Percentiles rank a stretch among this genome's conserved stretches.
phyloP scores from a whole-genome alignment of 495 filamentous ascomycete species.

The Monascus purpureus region DNA sequence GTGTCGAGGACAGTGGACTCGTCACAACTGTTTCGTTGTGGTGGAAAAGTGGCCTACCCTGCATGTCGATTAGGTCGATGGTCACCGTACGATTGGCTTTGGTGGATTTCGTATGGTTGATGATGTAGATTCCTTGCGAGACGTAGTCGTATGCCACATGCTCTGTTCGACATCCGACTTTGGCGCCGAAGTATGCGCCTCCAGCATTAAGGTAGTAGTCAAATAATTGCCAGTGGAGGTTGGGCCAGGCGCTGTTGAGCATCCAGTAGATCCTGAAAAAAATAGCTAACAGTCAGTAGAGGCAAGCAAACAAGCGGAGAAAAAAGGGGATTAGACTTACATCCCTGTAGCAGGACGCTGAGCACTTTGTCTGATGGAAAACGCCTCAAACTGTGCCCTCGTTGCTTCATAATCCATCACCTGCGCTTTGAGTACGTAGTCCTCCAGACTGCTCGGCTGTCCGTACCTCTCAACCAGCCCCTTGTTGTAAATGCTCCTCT shows the following conservation, averaged over 20 bases:
- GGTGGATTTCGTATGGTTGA: constrained; percentile 37
- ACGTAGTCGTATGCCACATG: constrained; percentile 44
- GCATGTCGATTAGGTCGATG: constrained; percentile 32
- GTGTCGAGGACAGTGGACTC: constrained; percentile 13
- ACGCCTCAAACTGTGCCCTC: constrained; percentile 44
- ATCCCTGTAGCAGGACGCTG: constrained; percentile 41
- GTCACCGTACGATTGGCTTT: constrained; percentile 27
- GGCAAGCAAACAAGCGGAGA: background rate
- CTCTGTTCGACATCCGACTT: constrained; percentile 36
- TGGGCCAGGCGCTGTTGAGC: constrained; percentile 52
- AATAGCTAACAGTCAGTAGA: background rate
- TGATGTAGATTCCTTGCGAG: constrained; percentile 30
- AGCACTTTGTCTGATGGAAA: constrained; percentile 34
- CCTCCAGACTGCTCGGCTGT: constrained; percentile 32
- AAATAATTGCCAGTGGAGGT: constrained; percentile 52
- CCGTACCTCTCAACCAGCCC: constrained; percentile 41
- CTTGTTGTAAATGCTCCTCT: constrained; percentile 41
- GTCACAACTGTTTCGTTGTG: constrained; percentile 5
- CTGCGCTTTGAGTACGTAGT: constrained; percentile 41
- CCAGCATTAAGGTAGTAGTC: constrained; percentile 48
- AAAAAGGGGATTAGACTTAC: constrained; percentile 3
- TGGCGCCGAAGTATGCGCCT: constrained; percentile 46
- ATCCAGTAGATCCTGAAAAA: constrained; percentile 46
- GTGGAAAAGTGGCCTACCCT: constrained; percentile 27
- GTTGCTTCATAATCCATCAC: constrained; percentile 53